Percentiles rank a stretch among this genome's conserved stretches.
These are phyloP conservation scores for Globisporangium uncinulatum DNA, from an alignment of 352 stramenopile genomes.

Conservation along the genomic window DNA sequence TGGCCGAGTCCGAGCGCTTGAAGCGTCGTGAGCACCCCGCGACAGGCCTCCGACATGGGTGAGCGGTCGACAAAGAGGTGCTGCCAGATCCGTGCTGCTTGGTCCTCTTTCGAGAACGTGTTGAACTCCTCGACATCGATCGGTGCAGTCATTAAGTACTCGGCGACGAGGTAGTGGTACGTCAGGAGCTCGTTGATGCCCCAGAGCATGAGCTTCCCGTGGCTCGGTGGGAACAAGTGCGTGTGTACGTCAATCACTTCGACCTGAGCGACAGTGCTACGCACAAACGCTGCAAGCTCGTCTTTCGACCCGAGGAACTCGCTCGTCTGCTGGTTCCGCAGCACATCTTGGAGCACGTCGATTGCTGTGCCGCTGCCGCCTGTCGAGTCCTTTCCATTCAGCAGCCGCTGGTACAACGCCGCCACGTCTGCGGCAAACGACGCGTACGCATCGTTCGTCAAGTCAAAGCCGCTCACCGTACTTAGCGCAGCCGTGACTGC, in stretches of 20 bases:
- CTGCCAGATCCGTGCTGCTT: conserved; percentile 89
- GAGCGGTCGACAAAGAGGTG: conserved; percentile 86
- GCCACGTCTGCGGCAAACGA: conserved; percentile 48
- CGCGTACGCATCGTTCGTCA: conserved; percentile 31
- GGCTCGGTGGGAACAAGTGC: conserved; percentile 89
- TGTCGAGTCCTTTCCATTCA: conserved; percentile 29
- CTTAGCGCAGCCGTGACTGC: conserved; percentile 32
- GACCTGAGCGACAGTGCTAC: conserved; percentile 27
- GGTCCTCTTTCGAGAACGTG: conserved; percentile 59
- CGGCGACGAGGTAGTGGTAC: conserved; percentile 94
- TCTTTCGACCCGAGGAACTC: conserved; percentile 26
- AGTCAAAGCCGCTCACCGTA: conserved; percentile 32
- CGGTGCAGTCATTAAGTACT: conserved; percentile 90
- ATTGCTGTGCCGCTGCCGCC: conserved; percentile 14
- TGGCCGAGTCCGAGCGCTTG: conserved; percentile 62
- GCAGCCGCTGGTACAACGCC: conserved; percentile 43
- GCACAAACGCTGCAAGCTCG: conserved; percentile 30
- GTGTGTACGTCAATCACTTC: conserved; percentile 78
- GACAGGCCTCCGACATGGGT: conserved; percentile 88
- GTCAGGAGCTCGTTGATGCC: conserved; percentile 93
- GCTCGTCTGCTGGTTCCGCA: conserved; percentile 26
- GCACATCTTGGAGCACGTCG: conserved; percentile 19
- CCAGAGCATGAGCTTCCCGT: conserved; percentile 90
- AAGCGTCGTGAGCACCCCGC: conserved; percentile 89
- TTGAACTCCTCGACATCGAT: conserved; percentile 80